Evolutionary conservation across 129 eudicot genomes (phyloP), one percentile per base, ranked within the genome.

Genomic region (Gnaphalium uliginosum): DNA sequence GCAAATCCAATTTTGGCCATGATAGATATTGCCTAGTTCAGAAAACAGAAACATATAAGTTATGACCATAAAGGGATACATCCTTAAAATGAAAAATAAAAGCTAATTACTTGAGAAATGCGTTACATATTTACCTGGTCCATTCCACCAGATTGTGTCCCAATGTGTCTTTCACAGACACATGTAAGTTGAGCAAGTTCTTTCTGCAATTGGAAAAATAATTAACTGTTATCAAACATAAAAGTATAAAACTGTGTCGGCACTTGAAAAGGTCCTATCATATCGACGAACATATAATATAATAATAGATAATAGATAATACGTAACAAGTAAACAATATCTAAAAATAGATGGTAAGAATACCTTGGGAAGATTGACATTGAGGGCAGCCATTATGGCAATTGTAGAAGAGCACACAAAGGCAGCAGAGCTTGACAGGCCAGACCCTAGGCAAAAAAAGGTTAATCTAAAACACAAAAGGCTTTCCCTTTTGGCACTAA

Each of bases 131-230:
- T 14, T 83, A 94, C 99, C 96, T 94, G 97, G 71, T 94, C 99
- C 99, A 94, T 94, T 77, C 99, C 97, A 84, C 99, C 99, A 74
- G 99, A 94, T 65, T 94, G 97, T 7, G 99, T 94, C 48, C 99
- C 99, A 74, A 94, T 94, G 85, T 94, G 99, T 57, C 99, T 86
- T 79, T 94, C 99, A 83, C 99, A 92, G 46, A 80, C 93, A 70
- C 98, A 92, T 8, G 98, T 87, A 57, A 92, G 89, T 61, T 92
- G 98, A 82, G 98, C 98, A 76, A 92, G 80, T 69, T 89, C 98
- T 89, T 92, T 92, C 96, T 92, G 87, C 26, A 30, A 29, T 62
- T 1, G 2, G 32, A 50, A 57, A 60, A 68, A 8, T 15, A 77
- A 17, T 26, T 5, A 9, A 51, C 41, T 9, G 21, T 32, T 2